Percentiles rank a stretch among this genome's conserved stretches.
These are phyloP conservation scores for Microglena sp. DNA, from an alignment of 139 green algal genomes.

Conservation along the genomic window DNA sequence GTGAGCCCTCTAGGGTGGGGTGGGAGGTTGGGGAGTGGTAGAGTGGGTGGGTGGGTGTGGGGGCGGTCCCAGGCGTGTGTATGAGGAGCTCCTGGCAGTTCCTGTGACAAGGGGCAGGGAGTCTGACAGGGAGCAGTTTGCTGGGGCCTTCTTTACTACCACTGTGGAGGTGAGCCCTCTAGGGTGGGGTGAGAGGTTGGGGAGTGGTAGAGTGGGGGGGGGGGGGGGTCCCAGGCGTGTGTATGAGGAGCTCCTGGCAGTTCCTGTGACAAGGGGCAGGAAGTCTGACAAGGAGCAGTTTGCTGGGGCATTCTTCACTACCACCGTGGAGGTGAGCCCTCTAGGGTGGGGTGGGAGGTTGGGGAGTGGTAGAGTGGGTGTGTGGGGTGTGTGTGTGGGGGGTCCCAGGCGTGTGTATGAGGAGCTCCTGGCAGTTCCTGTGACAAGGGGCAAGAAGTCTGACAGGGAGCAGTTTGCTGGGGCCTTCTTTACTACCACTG, in stretches of 20 bases:
- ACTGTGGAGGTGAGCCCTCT: constrained; percentile 76
- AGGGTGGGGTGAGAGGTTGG: too few species aligned
- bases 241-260: constrained; percentile 92
- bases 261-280: constrained; percentile 84
- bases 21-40: too few species aligned
- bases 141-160: constrained; percentile 76
- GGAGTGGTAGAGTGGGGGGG: too few species aligned
- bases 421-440: constrained; percentile 89
- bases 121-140: constrained; percentile 80
- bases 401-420: constrained; percentile 65
- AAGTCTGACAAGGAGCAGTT: constrained; percentile 98
- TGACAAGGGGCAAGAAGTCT: constrained; percentile 82
- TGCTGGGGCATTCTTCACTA: constrained; percentile 89
- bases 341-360: neutral
- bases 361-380: neutral
- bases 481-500: constrained; percentile 89
- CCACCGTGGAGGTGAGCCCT: constrained; percentile 75
- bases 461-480: constrained; percentile 96
- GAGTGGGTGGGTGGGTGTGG: too few species aligned
- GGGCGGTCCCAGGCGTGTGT: constrained; percentile 67
- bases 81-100: constrained; percentile 92
- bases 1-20: too few species aligned
- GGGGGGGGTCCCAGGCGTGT: constrained; percentile 55
- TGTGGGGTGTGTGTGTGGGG: too few species aligned
- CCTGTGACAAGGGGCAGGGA: constrained; percentile 89